Evolutionary conservation across 108 stramenopile species (phyloP).

Genomic region (Cyclostephanos tholiformis): DNA sequence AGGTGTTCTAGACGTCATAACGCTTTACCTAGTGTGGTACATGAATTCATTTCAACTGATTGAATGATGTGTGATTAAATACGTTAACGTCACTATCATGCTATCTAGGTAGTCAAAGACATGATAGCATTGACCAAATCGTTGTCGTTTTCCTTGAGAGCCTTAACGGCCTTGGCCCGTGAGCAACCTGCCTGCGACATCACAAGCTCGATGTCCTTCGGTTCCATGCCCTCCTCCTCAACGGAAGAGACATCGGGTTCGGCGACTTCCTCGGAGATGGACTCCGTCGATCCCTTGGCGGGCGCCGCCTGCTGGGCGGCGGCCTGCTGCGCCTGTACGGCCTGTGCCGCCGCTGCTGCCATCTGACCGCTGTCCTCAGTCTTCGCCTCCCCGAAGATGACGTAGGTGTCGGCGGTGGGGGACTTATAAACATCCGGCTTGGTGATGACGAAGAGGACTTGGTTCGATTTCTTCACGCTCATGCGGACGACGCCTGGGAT

Average conservation of each 20-base stretch:
- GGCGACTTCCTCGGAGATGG: slow-evolving; percentile 40
- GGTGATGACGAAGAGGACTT: slow-evolving; percentile 94
- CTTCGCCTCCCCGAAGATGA: slow-evolving; percentile 99
- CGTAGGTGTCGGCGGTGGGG: slow-evolving; percentile 93
- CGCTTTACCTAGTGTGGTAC: not conserved
- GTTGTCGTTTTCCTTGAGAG: slow-evolving; percentile 93
- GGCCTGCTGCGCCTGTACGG: slow-evolving; percentile 81
- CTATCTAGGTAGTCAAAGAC: slow-evolving; percentile 88
- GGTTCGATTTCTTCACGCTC: slow-evolving; percentile 97
- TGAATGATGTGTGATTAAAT: not conserved
- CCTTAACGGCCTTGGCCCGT: slow-evolving; percentile 89
- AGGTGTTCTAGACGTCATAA: not conserved
- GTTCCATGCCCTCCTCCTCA: slow-evolving; percentile 94
- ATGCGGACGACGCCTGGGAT: slow-evolving; percentile 95
- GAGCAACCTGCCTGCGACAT: slow-evolving; percentile 91
- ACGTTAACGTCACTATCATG: not conserved
- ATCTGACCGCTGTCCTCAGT: slow-evolving; percentile 91
- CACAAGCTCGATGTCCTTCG: slow-evolving; percentile 97
- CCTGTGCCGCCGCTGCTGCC: slow-evolving; percentile 78
- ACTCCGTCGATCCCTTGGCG: slow-evolving; percentile 32
- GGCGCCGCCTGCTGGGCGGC: slow-evolving; percentile 61
- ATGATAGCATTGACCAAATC: slow-evolving; percentile 99
- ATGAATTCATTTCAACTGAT: not conserved
- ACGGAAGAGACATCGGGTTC: slow-evolving; percentile 53
- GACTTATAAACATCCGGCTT: slow-evolving; percentile 96